These are phyloP conservation scores for Bertia moriformis DNA, from an alignment of 2,329 filamentous ascomycete genomes.

Conservation along the genomic window DNA sequence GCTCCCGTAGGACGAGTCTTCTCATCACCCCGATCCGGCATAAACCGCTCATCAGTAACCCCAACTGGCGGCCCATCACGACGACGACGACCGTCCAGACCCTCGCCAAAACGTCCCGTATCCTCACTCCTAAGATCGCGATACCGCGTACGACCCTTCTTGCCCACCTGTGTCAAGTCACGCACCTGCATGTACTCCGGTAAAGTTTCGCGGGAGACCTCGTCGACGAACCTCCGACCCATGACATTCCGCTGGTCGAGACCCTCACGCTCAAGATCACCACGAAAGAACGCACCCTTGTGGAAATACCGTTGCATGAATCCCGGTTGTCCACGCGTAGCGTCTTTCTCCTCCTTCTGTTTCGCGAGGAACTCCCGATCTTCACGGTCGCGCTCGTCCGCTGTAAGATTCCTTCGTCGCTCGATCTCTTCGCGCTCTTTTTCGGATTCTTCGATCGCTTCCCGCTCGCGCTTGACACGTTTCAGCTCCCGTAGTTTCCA, in stretches of 20 bases:
- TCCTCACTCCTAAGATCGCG: constrained; percentile 79
- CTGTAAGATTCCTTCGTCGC: constrained; percentile 70
- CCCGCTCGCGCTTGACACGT: constrained; percentile 73
- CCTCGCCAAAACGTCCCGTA: constrained; percentile 71
- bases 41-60: constrained; percentile 51
- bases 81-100: constrained; percentile 30
- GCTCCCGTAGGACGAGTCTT: constrained; percentile 39
- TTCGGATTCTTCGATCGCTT: constrained; percentile 71
- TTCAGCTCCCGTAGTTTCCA: constrained; percentile 89
- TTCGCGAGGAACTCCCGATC: constrained; percentile 64
- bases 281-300: constrained; percentile 88
- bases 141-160: constrained; percentile 83
- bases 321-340: constrained; percentile 59
- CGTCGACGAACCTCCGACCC: constrained; percentile 69
- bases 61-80: constrained; percentile 18
- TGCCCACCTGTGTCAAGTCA: constrained; percentile 85
- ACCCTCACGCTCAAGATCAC: constrained; percentile 61
- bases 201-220: constrained; percentile 70
- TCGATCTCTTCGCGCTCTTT: constrained; percentile 79
- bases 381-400: constrained; percentile 73
- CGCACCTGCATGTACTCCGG: constrained; percentile 85
- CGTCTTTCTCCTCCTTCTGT: constrained; percentile 68
- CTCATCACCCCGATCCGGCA: constrained; percentile 17
- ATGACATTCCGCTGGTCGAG: constrained; percentile 73
- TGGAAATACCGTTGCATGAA: constrained; percentile 96